A percentile compares a stretch with the other conserved stretches of the same genome.
phyloP scores from a whole-genome alignment of 2,329 filamentous ascomycete genomes.

The Aureobasidium subglaciale region DNA sequence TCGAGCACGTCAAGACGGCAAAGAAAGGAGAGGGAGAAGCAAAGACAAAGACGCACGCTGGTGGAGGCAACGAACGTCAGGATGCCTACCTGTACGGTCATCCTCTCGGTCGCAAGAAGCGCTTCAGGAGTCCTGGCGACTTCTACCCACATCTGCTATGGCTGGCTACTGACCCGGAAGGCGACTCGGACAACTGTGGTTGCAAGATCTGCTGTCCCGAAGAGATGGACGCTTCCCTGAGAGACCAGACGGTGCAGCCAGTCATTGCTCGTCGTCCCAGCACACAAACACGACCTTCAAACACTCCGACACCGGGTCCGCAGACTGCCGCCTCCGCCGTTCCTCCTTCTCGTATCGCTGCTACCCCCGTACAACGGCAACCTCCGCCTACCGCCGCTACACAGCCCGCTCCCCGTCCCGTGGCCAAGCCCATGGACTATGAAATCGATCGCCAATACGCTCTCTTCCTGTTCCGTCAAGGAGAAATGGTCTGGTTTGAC shows the following conservation, averaged over 20 bases:
- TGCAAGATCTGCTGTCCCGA: slow-evolving; percentile 53
- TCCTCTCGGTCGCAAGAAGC: slow-evolving; percentile 49
- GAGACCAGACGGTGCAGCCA: slow-evolving; percentile 28
- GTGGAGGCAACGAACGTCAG: slow-evolving; percentile 47
- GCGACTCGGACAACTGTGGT: slow-evolving; percentile 48
- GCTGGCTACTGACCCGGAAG: slow-evolving; percentile 47
- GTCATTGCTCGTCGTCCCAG: slow-evolving; percentile 20
- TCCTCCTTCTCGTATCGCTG: neutral
- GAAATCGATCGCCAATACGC: slow-evolving; percentile 41
- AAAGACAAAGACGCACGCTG: slow-evolving; percentile 42
- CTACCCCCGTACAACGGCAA: slow-evolving; percentile 18
- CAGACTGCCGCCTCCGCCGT: slow-evolving; percentile 9
- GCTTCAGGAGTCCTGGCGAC: slow-evolving; percentile 51
- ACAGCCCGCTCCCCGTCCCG: neutral
- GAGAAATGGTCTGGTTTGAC: slow-evolving; percentile 52
- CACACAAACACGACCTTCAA: slow-evolving; percentile 12
- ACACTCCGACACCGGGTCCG: neutral
- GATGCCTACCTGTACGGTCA: slow-evolving; percentile 57
- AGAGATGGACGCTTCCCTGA: slow-evolving; percentile 29
- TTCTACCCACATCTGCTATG: slow-evolving; percentile 55
- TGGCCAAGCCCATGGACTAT: slow-evolving; percentile 37
- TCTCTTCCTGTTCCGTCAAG: slow-evolving; percentile 46
- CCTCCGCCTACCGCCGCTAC: slow-evolving; percentile 15
- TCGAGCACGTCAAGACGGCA: slow-evolving; percentile 46
- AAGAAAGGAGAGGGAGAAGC: slow-evolving; percentile 44